phyloP scores from a whole-genome alignment of 1,284 basidiomycete genomes.

The Mycena sp. region DNA sequence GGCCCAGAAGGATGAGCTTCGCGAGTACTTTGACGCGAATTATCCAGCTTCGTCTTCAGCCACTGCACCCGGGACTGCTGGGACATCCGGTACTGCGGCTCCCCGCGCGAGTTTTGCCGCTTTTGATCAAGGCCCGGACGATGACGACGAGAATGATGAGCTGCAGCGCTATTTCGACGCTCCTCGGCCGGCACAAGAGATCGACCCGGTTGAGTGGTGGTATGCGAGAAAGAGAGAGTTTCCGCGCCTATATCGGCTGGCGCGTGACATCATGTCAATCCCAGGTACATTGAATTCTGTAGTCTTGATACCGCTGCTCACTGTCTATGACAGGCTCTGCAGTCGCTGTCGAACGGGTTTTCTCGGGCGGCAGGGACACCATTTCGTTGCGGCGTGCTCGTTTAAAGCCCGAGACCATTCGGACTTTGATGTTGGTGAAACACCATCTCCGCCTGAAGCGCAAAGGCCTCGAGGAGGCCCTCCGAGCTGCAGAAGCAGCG shows the following conservation, averaged over 20 bases:
- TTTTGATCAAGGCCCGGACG: neutral
- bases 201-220: constrained; percentile 35
- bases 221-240: constrained; percentile 17
- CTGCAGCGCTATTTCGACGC: constrained; percentile 17
- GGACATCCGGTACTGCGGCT: neutral
- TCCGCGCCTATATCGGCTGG: constrained; percentile 29
- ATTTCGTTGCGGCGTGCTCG: constrained; percentile 45
- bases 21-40: too few relatives aligned
- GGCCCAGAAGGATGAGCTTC: too few relatives aligned
- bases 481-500: too few relatives aligned
- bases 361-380: constrained; percentile 47
- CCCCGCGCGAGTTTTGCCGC: neutral
- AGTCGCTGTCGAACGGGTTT: constrained; percentile 47
- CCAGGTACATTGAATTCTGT: constrained; percentile 30
- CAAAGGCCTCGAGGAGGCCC: neutral
- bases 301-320: neutral
- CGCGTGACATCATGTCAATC: constrained; percentile 28
- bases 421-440: constrained; percentile 46
- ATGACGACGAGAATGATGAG: neutral
- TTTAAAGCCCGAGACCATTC: constrained; percentile 42
- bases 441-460: constrained; percentile 25
- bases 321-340: constrained; percentile 37
- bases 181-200: neutral
- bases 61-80: neutral
- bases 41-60: too few relatives aligned